Conservation (phyloP, 345 rosid genomes). For the Nephelium lappaceum region DNA sequence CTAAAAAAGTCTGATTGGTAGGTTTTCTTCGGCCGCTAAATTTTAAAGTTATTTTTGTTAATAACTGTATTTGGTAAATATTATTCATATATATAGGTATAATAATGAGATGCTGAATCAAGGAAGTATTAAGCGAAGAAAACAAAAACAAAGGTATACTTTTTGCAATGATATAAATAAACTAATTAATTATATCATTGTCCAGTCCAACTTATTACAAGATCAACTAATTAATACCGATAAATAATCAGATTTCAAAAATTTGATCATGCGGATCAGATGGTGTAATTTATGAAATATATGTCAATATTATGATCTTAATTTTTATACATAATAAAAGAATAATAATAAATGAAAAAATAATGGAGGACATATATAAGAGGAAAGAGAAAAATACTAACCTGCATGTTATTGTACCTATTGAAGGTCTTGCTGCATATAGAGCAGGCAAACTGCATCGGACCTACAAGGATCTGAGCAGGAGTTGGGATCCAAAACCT, state of each 20-base stretch:
- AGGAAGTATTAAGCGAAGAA: not conserved
- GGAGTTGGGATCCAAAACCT: conserved; percentile 92
- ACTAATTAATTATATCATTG: no score
- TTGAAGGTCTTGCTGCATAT: conserved; percentile 81
- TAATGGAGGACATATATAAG: no score
- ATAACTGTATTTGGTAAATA: conserved; percentile 3
- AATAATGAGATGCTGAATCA: not conserved
- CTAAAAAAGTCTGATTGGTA: no score
- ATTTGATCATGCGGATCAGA: not conserved
- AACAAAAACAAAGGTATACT: not conserved
- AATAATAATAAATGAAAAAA: not conserved
- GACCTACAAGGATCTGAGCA: conserved; percentile 78
- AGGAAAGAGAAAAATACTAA: conserved; percentile 24
- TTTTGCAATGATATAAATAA: not conserved
- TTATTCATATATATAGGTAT: no score
- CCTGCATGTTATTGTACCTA: conserved; percentile 94
- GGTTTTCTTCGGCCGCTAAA: no score
- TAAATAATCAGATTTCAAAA: not conserved
- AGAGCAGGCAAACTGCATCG: conserved; percentile 81
- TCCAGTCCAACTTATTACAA: no score
- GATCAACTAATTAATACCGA: not conserved
- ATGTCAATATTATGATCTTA: no score
- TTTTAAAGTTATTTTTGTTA: not conserved
- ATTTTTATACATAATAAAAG: not conserved
- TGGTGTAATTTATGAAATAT: not conserved